These are phyloP conservation scores for Solanum etuberosum DNA, from an alignment of 257 asterid species.

Conservation along the genomic window DNA sequence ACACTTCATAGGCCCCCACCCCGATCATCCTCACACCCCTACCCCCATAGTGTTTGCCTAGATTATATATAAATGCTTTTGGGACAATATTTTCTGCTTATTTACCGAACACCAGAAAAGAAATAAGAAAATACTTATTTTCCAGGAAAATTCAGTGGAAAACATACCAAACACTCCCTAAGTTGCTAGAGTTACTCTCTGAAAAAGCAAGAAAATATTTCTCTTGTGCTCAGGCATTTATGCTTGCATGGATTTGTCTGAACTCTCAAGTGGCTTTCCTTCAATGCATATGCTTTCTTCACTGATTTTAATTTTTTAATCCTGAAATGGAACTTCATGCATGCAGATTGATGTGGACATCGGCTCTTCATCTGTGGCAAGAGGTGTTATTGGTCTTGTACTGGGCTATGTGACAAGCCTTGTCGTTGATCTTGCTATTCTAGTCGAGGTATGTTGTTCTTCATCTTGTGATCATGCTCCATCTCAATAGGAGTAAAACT, in stretches of 20 bases:
- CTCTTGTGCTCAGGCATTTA: neutral
- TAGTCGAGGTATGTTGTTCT: slow-evolving; percentile 61
- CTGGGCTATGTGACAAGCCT: slow-evolving; percentile 88
- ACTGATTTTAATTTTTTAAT: neutral
- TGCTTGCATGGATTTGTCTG: neutral
- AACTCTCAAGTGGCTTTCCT: neutral
- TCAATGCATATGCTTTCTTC: neutral
- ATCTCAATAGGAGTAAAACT: neutral
- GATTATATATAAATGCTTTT: neutral
- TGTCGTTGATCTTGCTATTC: slow-evolving; percentile 89
- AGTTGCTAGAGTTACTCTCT: neutral
- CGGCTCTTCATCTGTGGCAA: slow-evolving; percentile 98
- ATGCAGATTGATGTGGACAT: slow-evolving; percentile 96
- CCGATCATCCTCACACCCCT: neutral
- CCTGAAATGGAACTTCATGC: neutral
- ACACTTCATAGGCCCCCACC: neutral
- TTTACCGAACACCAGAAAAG: neutral
- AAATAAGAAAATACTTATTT: neutral
- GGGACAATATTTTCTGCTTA: neutral
- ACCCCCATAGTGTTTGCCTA: neutral
- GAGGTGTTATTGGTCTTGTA: slow-evolving; percentile 83
- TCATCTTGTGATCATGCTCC: neutral
- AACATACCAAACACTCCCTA: neutral
- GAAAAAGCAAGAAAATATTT: neutral
- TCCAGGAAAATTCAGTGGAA: neutral